Evolutionary conservation across 129 eudicot species (phyloP).

Genomic region (Mikania micrantha): DNA sequence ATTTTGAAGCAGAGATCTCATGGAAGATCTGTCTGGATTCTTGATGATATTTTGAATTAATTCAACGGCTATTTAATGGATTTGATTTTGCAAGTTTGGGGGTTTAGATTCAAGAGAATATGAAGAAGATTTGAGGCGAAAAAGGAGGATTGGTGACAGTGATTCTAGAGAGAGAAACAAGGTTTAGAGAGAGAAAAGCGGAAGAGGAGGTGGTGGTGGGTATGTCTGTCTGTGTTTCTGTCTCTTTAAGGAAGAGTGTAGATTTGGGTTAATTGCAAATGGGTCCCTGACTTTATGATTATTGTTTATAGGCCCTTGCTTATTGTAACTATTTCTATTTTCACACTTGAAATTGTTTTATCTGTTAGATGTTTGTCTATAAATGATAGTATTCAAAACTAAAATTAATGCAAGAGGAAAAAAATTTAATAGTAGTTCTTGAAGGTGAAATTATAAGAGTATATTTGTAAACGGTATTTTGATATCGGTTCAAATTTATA

Average conservation of each 20-base stretch:
- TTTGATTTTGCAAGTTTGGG: neutral
- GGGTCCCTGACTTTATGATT: neutral
- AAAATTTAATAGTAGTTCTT: neutral
- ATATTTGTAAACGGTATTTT: neutral
- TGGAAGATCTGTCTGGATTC: conserved; percentile 17
- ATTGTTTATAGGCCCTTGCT: neutral
- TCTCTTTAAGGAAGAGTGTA: conserved; percentile 22
- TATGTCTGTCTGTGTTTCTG: conserved; percentile 15
- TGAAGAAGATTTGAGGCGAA: conserved; percentile 16
- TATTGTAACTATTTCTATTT: neutral
- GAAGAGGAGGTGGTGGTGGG: conserved; percentile 14
- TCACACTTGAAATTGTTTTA: no score
- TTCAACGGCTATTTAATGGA: neutral
- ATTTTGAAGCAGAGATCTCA: conserved; percentile 13
- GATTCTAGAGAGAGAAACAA: conserved; percentile 24
- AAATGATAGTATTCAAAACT: neutral
- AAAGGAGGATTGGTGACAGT: conserved; percentile 1
- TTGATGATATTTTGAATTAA: conserved; percentile 5
- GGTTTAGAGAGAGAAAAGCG: conserved; percentile 28
- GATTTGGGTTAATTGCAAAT: conserved; percentile 9
- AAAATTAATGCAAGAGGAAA: neutral
- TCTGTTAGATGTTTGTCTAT: no score
- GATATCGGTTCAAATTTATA: neutral
- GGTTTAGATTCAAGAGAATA: conserved; percentile 15
- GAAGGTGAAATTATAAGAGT: neutral